Base-by-base conservation (phyloP, 805 yeast species). In the Candida namnaoensis region DNA sequence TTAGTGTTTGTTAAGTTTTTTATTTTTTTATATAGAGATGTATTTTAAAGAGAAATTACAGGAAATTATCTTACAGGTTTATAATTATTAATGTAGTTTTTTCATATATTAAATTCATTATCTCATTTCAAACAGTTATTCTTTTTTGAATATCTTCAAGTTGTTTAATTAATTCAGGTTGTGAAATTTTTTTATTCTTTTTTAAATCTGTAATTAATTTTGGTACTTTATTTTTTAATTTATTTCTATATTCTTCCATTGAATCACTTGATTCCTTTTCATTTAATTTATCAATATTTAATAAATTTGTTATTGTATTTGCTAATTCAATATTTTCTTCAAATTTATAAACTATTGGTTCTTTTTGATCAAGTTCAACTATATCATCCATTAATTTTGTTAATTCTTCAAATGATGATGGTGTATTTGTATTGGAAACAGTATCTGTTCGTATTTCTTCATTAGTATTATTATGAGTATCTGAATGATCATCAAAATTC, bases 361-460 rank as follows among this genome's bases (percentile, higher is more conserved):
- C 26, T 7, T 37, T 37, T 5, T 30, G 23, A 30, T 54, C 55
- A n/a, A 45, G 34, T 4, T 38, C 34, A 26, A 40, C 51, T n/a
- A 56, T 50, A 27, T 51, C 47, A 24, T 42, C 40, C 60, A 56
- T 56, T 19, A 56, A 19, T 3, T 37, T 25, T 13, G 48, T 43
- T 30, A 56, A 32, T 28, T 41, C 38, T 1, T 40, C 38, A 24
- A 52, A 44, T 2, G 43, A 46, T 24, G 19, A 19, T 19, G n/a
- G n/a, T n/a, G 19, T 19, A 19, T 19, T 19, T 19, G 3, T 19
- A 19, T 19, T 19, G 2, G 19, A 19, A 19, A 24, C 23, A 23
- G 6, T n/a, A 15, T 28, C 34, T 8, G 27, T 38, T 8, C 13
- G 30, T n/a, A 13, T n/a, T 12, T 43, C 37, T 8, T 28, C 32